Base-by-base conservation (phyloP, 1,139 yeast genomes). In the Kluyveromyces marxianus region DNA sequence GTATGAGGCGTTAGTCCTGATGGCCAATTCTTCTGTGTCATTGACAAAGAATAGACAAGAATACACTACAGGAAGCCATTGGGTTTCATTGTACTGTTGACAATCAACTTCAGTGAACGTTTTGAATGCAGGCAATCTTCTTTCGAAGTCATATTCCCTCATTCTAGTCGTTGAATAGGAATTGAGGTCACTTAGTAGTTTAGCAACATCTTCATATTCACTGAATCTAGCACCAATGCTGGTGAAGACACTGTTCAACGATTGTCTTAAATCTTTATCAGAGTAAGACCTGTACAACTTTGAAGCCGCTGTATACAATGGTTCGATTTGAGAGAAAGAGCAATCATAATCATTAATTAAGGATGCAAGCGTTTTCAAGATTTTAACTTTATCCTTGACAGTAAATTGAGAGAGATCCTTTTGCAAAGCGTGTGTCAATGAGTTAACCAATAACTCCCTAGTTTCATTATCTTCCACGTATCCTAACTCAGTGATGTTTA, bases 21-120 rank as follows among this genome's bases (percentile, higher is more conserved):
- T 69, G 0, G 96, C 83, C 48, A 85, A 71, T 62, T 92, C 99
- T 25, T 79, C 82, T 34, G 80, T 82, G 57, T 88, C 95, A 49
- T 81, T 81, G 48, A 92, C 76, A 61, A 77, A 86, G 59, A 69
- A 89, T 38, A 92, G 70, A 50, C 80, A 74, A 49, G 81, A 77
- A 60, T 83, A 76, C 35, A 92, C 50, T 3, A 94, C 58, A 2
- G 97, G 97, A 6, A 77, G 58, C 98, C 98, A 94, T 57, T 88
- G 89, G 3, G 65, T 49, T 0, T 78, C 69, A 0, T 75, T 61
- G 10, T 85, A 65, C 0, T 62, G 50, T 1, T 45, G 14, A 59
- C 74, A 86, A 3, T 68, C 55, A 0, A 61, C 63, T 51, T 87
- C 95, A 53, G 81, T 85, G 47, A 94, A 70, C 25, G 58, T 59